phyloP scores from a whole-genome alignment of 1,284 basidiomycete species.

The Cutaneotrichosporon spelunceum region DNA sequence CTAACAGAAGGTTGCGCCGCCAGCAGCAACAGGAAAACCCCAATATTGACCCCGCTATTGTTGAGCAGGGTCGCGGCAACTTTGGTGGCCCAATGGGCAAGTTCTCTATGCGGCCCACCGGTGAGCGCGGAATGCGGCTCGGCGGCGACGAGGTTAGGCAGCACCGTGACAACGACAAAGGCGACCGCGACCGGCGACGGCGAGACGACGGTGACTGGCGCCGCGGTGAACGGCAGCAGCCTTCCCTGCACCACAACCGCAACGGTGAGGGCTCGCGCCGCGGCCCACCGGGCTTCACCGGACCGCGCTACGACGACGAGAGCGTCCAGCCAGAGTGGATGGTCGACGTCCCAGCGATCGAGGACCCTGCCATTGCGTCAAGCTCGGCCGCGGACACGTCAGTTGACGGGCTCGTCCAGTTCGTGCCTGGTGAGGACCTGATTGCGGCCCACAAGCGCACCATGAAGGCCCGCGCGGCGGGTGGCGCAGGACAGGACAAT shows the following conservation, averaged over 20 bases:
- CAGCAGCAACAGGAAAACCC: constrained; percentile 15
- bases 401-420: constrained; percentile 28
- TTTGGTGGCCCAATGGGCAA: constrained; percentile 37
- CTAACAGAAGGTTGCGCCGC: constrained; percentile 15
- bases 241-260: constrained; percentile 4
- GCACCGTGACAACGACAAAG: constrained; percentile 18
- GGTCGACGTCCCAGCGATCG: constrained; percentile 31
- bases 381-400: constrained; percentile 21
- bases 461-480: constrained; percentile 33
- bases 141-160: constrained; percentile 32
- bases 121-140: constrained; percentile 27
- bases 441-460: constrained; percentile 45
- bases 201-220: constrained; percentile 14
- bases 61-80: constrained; percentile 15
- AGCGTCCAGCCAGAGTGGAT: constrained; percentile 46
- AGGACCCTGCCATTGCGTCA: constrained; percentile 33
- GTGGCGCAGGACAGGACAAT: constrained; percentile 15
- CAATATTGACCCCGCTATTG: constrained; percentile 23
- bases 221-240: constrained; percentile 6
- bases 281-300: constrained; percentile 8
- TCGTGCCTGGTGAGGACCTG: constrained; percentile 46
- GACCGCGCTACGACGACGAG: constrained; percentile 33
- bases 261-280: constrained; percentile 22
- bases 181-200: constrained; percentile 14
- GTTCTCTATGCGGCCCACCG: constrained; percentile 29